Evolutionary conservation across 192 early-diverging fungal species (phyloP).

Genomic region (Podila epigama): DNA sequence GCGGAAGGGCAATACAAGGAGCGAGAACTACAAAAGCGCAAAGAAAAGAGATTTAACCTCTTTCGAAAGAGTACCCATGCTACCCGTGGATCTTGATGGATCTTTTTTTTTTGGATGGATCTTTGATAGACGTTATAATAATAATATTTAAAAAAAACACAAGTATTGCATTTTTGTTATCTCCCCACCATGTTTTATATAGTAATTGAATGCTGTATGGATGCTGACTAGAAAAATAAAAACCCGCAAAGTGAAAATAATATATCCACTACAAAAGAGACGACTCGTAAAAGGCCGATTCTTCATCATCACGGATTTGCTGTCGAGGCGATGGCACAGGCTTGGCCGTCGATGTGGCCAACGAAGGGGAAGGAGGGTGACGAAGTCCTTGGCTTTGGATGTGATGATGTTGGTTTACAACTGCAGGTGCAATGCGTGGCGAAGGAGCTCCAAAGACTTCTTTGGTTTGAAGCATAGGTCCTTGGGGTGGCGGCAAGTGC

Average conservation of each 20-base stretch:
- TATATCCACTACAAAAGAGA: conserved; percentile 24
- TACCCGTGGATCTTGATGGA: not conserved
- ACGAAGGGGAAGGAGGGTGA: not conserved
- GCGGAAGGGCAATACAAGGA: conserved; percentile 35
- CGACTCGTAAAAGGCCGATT: conserved; percentile 31
- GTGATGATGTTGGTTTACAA: not conserved
- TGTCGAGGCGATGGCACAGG: conserved; percentile 17
- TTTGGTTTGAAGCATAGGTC: conserved; percentile 1
- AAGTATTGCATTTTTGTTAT: not conserved
- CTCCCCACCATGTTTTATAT: too few relatives aligned
- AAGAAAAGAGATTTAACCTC: conserved; percentile 20
- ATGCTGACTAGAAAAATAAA: too few relatives aligned
- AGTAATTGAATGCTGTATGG: too few relatives aligned
- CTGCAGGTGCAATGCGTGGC: conserved; percentile 24
- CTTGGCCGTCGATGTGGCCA: not conserved
- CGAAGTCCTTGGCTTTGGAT: not conserved
- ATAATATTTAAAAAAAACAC: not conserved
- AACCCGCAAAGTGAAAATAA: too few relatives aligned
- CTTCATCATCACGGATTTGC: conserved; percentile 7
- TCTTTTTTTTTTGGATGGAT: not conserved
- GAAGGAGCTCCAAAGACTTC: conserved; percentile 43
- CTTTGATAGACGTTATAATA: not conserved
- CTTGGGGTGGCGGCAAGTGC: conserved; percentile 3
- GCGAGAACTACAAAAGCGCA: conserved; percentile 26
- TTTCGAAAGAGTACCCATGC: conserved; percentile 25